These are phyloP conservation scores for Hymenoscyphus fructigenus DNA, from an alignment of 2,329 filamentous ascomycete species.

Conservation along the genomic window DNA sequence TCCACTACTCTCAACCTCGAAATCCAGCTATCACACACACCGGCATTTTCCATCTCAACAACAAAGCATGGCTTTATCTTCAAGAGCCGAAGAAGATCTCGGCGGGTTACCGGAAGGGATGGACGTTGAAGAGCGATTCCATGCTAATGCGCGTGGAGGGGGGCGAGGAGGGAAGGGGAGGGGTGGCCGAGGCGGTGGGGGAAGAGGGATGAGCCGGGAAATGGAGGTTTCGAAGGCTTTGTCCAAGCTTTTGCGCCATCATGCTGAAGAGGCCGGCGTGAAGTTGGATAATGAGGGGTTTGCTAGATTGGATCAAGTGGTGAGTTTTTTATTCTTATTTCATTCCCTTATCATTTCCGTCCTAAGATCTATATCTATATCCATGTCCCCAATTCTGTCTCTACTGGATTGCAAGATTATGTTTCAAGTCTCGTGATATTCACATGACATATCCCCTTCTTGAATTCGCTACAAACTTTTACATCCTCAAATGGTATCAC, in stretches of 20 bases:
- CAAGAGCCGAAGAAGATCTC: slow-evolving; percentile 8
- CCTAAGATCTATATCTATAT: too few relatives aligned
- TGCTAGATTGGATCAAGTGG: slow-evolving; percentile 57
- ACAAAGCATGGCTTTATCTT: slow-evolving; percentile 11
- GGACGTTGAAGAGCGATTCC: slow-evolving; percentile 8
- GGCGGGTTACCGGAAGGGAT: slow-evolving; percentile 10
- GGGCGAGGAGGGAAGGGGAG: slow-evolving; percentile 14
- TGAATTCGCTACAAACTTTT: too few relatives aligned
- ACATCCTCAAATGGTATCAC: too few relatives aligned
- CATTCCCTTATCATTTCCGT: too few relatives aligned
- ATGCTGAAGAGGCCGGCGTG: slow-evolving; percentile 52
- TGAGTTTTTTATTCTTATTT: too few relatives aligned
- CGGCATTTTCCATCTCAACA: background rate
- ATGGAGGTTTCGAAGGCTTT: slow-evolving; percentile 36
- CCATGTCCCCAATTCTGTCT: too few relatives aligned
- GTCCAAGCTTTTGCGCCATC: slow-evolving; percentile 37
- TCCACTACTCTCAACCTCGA: background rate
- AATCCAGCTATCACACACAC: background rate
- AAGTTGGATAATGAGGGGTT: slow-evolving; percentile 58
- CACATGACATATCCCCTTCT: background rate
- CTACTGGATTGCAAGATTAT: background rate
- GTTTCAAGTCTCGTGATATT: slow-evolving; percentile 11
- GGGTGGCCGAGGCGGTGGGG: slow-evolving; percentile 22
- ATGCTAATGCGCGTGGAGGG: slow-evolving; percentile 9
- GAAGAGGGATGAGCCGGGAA: slow-evolving; percentile 28